Conservation (phyloP, 2,329 filamentous ascomycete species). For the Colletotrichum spinosum region DNA sequence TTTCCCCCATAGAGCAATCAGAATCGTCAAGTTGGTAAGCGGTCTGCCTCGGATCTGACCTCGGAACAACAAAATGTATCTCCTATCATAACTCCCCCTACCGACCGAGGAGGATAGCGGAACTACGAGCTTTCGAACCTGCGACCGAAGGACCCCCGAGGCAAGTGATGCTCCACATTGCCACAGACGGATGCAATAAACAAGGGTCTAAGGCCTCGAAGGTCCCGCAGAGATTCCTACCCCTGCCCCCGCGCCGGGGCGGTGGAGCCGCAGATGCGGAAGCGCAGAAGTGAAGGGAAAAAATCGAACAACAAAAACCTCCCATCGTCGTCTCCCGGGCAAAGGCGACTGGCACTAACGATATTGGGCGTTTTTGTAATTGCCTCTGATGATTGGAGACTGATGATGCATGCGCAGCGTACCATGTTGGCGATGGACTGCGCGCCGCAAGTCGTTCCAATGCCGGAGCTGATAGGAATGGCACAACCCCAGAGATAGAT, state of each 20-base stretch:
- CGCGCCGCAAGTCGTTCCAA: too few species aligned
- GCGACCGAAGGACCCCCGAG: conserved; percentile 36
- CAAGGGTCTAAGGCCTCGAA: conserved; percentile 15
- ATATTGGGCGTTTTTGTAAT: conserved; percentile 27
- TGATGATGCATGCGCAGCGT: conserved; percentile 5
- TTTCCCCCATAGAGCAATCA: conserved; percentile 11
- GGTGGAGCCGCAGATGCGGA: conserved; percentile 3
- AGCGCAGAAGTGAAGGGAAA: not conserved
- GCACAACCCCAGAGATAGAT: too few species aligned
- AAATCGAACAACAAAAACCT: conserved; percentile 8
- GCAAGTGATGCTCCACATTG: conserved; percentile 9
- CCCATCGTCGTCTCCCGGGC: conserved; percentile 24
- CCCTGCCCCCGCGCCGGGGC: conserved; percentile 7
- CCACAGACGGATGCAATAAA: conserved; percentile 20
- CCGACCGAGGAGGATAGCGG: conserved; percentile 32
- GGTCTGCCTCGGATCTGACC: conserved; percentile 17
- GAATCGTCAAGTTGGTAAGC: conserved; percentile 18
- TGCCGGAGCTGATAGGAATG: too few species aligned
- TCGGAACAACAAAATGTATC: conserved; percentile 24
- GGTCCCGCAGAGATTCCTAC: conserved; percentile 12
- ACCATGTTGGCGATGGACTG: conserved; percentile 12
- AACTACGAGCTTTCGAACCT: conserved; percentile 35
- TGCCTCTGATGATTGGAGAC: conserved; percentile 30
- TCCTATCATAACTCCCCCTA: conserved; percentile 36
- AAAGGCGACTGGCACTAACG: not conserved